Evolutionary conservation across 305 asterid species (phyloP), one percentile per base, ranked within the genome.

Genomic region (Stenogyne calaminthoides): DNA sequence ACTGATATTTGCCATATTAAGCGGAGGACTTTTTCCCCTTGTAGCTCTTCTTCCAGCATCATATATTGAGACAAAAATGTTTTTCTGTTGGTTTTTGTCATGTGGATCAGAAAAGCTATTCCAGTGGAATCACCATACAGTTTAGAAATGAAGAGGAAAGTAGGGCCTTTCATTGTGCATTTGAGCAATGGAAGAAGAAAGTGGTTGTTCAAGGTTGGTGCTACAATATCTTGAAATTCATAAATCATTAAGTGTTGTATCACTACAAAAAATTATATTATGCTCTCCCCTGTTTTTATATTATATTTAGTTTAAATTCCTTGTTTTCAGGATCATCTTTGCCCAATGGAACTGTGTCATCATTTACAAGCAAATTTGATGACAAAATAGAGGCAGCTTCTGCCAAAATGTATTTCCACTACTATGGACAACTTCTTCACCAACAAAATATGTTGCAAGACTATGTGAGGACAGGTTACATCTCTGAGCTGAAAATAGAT

Each of bases 391-490:
- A 95, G 88, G 79, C 99, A 70, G 88, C 98, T 71, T 95, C 98
- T 67, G 96, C 98, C 79, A 91, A 91, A 81, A 90, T 95, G 99
- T 95, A 95, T 84, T 95, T 95, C 68, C 98, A 95, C 78, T 95
- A 92, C 85, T 92, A 95, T 16, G 99, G 98, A 22, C 99, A 92
- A 73, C 92, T 95, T 62, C 86, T 95, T 57, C 99, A 95, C 86
- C 99, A 95, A 83, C 99, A 95, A 84, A 95, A 95, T 79, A 95
- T 95, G 99, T 47, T 95, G 87, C 98, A 92, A 88, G 99, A 92
- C 85, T 95, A 89, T 78, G 99, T 95, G 81, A 90, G 99, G 81
- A 95, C 98, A 88, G 99, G 99, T 95, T 81, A 80, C 72, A 69
- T 78, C 54, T 71, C 75, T 73, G 29, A 47, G 71, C 77, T 68